Evolutionary conservation across 2,329 filamentous ascomycete species (phyloP), one percentile per base, ranked within the genome.

Genomic region (Beauveria sp.): DNA sequence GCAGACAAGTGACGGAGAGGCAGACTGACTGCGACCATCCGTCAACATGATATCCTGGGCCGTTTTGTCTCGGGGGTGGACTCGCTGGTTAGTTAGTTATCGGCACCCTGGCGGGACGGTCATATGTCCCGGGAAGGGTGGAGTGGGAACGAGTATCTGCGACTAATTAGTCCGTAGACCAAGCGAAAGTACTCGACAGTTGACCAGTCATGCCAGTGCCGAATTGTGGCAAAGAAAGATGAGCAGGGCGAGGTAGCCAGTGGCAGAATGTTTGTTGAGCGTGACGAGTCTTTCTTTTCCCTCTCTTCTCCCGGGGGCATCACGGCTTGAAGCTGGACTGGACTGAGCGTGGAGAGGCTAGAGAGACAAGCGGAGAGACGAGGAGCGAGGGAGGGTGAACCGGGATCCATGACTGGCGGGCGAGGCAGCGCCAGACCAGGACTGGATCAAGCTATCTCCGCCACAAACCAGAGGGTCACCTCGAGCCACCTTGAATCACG

Each of bases 381-480:
- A 34, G 30, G 10, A 34, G 30, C 30, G 30, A 34, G 30, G 30
- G 43, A 57, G 54, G 24, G 54, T 7, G 42, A 38, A 22, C 54
- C n/a, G n/a, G 53, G 43, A 47, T 24, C 54, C 54, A 38, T 30
- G 54, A 47, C 42, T 57, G 53, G 26, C 40, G 42, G 52, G 53
- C 40, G 43, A 49, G 38, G 30, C 30, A 34, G 30, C 30, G 30
- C 40, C 53, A 47, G 9, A 38, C 40, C 22, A 43, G 22, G 56
- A 26, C 24, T 52, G 46, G 40, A 26, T 60, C 58, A 50, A 55
- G 22, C 46, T 43, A 65, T 66, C 60, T 20, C 60, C 57, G 60
- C 60, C 59, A 59, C 14, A 62, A 46, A 52, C 59, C 40, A 62
- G 64, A 30, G 24, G 58, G 46, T 47, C 61, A 9, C 62, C 53